Conservation (phyloP, 2,329 filamentous ascomycete species). For the Myotisia sp. region DNA sequence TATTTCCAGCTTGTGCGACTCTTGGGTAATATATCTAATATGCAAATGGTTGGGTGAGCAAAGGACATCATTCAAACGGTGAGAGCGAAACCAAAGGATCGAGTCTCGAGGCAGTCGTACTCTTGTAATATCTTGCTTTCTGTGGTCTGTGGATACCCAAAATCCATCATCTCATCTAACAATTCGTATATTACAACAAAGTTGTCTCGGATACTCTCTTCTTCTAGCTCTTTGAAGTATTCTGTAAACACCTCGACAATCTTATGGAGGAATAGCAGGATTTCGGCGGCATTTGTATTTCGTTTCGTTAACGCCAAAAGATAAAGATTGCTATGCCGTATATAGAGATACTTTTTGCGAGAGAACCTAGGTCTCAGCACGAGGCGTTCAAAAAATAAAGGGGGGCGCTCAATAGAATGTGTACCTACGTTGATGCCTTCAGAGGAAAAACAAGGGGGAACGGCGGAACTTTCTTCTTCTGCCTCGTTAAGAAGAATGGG, state of each 20-base stretch:
- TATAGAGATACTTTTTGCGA: slow-evolving; percentile 72
- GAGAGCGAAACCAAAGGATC: too few relatives aligned
- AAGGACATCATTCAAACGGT: neutral
- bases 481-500: slow-evolving; percentile 90
- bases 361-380: slow-evolving; percentile 8
- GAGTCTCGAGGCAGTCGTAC: too few relatives aligned
- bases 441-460: slow-evolving; percentile 93
- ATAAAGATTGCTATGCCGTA: slow-evolving; percentile 97
- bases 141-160: slow-evolving; percentile 96
- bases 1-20: slow-evolving; percentile 95
- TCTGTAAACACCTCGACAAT: slow-evolving; percentile 98
- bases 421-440: slow-evolving; percentile 87
- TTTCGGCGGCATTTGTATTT: slow-evolving; percentile 97
- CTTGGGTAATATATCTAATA: slow-evolving; percentile 78
- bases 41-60: neutral
- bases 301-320: slow-evolving; percentile 94
- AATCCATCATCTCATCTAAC: slow-evolving; percentile 99
- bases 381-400: slow-evolving; percentile 11
- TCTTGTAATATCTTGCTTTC: slow-evolving; percentile 98
- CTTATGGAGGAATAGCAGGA: slow-evolving; percentile 94
- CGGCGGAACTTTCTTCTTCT: slow-evolving; percentile 96
- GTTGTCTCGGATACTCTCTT: slow-evolving; percentile 97
- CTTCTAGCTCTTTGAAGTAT: slow-evolving; percentile 98
- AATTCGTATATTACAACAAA: slow-evolving; percentile 99
- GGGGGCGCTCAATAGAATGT: slow-evolving; percentile 4